These are phyloP conservation scores for Russula ochroleuca DNA, from an alignment of 768 basidiomycete species.

Conservation along the genomic window DNA sequence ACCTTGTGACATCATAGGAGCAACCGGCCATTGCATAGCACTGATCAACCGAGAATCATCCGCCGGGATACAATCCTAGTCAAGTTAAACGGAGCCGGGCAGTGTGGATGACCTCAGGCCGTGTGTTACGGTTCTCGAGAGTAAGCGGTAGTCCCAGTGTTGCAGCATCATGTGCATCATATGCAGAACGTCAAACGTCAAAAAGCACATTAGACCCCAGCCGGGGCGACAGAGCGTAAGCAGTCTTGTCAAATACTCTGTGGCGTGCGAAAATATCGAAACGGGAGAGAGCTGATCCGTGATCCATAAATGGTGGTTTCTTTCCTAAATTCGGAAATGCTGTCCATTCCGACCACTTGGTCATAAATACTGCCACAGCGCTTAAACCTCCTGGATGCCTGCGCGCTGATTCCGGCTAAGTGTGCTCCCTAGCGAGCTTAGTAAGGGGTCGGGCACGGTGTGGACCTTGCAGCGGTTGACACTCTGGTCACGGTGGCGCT, in stretches of 20 bases:
- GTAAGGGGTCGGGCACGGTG: background rate
- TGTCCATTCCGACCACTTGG: slow-evolving; percentile 10
- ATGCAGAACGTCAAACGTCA: background rate
- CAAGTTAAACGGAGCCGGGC: too few species aligned
- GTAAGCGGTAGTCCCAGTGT: background rate
- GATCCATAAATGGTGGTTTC: background rate
- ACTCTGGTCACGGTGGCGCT: too few species aligned
- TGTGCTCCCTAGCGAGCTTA: background rate
- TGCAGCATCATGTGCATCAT: background rate
- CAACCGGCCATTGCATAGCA: background rate
- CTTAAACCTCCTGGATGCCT: background rate
- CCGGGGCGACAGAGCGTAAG: background rate
- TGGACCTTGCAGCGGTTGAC: background rate
- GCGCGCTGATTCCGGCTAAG: background rate
- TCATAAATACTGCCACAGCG: background rate
- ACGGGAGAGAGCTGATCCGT: background rate
- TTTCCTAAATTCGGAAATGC: slow-evolving; percentile 6
- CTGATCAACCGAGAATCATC: background rate
- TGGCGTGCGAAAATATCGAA: background rate
- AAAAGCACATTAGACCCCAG: background rate
- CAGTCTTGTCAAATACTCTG: background rate
- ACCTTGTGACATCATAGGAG: background rate
- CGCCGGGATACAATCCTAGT: too few species aligned
- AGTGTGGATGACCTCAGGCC: background rate
- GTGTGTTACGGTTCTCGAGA: background rate